Conservation (phyloP, 208 protist species). For the Porcisia deanei region DNA sequence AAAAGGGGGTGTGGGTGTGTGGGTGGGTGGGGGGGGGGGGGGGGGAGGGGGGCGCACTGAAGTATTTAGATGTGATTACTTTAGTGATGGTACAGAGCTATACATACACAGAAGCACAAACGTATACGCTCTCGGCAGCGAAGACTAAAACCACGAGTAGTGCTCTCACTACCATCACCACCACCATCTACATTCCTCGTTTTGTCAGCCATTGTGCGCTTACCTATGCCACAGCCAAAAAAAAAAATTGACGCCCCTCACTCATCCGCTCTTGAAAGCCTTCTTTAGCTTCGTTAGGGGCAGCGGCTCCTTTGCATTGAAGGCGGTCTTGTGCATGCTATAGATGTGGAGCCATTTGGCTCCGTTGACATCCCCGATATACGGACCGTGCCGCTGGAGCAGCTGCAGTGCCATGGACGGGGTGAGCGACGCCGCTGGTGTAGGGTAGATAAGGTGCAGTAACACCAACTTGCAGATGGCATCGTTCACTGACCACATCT, state of each 20-base stretch:
- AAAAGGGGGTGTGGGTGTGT: too few relatives aligned
- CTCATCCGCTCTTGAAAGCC: slow-evolving; percentile 32
- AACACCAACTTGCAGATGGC: slow-evolving; percentile 68
- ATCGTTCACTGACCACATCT: slow-evolving; percentile 82
- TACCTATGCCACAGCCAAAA: not conserved
- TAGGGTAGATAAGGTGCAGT: slow-evolving; percentile 45
- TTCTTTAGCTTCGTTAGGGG: slow-evolving; percentile 58
- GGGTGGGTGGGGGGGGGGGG: too few relatives aligned
- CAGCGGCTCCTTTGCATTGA: slow-evolving; percentile 42
- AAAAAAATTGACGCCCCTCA: not conserved
- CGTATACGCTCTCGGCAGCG: not conserved
- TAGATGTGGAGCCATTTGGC: slow-evolving; percentile 55
- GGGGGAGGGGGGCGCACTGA: not conserved
- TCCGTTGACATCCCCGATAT: slow-evolving; percentile 40
- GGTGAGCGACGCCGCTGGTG: slow-evolving; percentile 13
- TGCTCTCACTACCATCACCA: too few relatives aligned
- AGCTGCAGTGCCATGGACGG: slow-evolving; percentile 42
- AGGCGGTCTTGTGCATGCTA: slow-evolving; percentile 41
- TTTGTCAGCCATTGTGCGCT: not conserved
- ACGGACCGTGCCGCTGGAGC: slow-evolving; percentile 62
- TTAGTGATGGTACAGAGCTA: too few relatives aligned
- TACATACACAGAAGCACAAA: not conserved
- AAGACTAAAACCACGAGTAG: too few relatives aligned
- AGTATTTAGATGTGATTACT: not conserved
- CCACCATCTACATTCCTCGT: too few relatives aligned